Conservation (phyloP, 2,329 filamentous ascomycete genomes). For the Calonectria pauciramosa region DNA sequence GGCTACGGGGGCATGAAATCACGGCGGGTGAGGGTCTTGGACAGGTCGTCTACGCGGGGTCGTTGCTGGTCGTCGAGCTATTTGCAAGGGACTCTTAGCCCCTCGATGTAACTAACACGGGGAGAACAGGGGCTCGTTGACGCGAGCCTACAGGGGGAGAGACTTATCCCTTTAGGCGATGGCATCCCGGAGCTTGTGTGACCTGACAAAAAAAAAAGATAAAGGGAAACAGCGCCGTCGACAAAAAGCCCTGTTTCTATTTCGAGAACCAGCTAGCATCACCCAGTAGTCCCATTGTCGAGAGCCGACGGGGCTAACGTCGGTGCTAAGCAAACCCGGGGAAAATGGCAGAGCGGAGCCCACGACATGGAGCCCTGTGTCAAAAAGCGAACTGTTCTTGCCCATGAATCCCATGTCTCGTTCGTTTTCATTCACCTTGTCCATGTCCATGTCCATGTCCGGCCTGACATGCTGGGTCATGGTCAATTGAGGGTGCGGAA, state of each 20-base stretch:
- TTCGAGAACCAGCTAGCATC: neutral
- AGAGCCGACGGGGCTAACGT: neutral
- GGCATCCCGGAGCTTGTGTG: neutral
- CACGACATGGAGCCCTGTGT: neutral
- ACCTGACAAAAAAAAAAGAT: neutral
- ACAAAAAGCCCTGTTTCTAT: neutral
- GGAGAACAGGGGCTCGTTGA: neutral
- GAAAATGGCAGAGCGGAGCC: constrained; percentile 5
- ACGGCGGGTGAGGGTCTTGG: neutral
- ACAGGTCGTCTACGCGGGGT: neutral
- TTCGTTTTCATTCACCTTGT: neutral
- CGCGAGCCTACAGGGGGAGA: constrained; percentile 2
- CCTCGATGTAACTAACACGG: constrained; percentile 4
- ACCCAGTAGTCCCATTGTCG: neutral
- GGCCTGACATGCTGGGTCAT: neutral
- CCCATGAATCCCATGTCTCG: neutral
- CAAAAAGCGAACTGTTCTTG: neutral
- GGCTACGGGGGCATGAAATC: neutral
- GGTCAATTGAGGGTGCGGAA: neutral
- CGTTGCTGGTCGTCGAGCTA: neutral
- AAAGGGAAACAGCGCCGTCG: neutral
- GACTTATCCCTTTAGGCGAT: neutral
- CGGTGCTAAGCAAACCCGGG: constrained; percentile 6
- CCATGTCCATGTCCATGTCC: neutral
- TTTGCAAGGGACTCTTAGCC: neutral